Conservation (phyloP, 192 early-diverging fungal species). For the Backusella luteola region DNA sequence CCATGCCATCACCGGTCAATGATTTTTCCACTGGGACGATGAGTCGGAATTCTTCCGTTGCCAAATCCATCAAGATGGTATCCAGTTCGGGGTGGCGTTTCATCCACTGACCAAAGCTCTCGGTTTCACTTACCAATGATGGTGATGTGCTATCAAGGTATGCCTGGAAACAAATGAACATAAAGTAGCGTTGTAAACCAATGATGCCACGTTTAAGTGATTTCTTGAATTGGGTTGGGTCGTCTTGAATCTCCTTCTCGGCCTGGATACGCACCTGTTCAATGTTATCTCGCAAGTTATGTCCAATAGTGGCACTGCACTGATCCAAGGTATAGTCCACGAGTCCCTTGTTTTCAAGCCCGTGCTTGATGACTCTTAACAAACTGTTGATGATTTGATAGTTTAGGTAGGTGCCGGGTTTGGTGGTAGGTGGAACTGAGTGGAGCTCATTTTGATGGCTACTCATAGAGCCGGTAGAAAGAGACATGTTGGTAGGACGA, state of each 20-base stretch:
- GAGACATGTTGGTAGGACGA: background rate
- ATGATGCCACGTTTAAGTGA: conserved; percentile 29
- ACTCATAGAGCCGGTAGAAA: too few species aligned
- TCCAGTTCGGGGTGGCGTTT: conserved; percentile 52
- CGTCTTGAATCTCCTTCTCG: conserved; percentile 26
- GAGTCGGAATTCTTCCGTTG: conserved; percentile 23
- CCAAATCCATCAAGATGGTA: conserved; percentile 49
- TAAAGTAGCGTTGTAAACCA: conserved; percentile 52
- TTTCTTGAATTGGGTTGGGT: conserved; percentile 7
- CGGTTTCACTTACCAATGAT: conserved; percentile 24
- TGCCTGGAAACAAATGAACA: conserved; percentile 55
- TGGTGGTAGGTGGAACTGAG: background rate
- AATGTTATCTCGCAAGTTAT: conserved; percentile 56
- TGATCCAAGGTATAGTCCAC: conserved; percentile 57
- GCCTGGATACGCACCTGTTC: conserved; percentile 41
- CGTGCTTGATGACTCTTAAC: conserved; percentile 55
- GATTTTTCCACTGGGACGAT: conserved; percentile 44
- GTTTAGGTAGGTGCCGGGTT: conserved; percentile 30
- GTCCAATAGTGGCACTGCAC: conserved; percentile 33
- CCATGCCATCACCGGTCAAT: conserved; percentile 55
- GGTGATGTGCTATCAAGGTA: conserved; percentile 45
- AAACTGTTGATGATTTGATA: conserved; percentile 60
- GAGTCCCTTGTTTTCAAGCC: conserved; percentile 49
- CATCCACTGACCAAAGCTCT: conserved; percentile 55
- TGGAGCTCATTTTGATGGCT: background rate